Percentiles rank a stretch among this genome's conserved stretches.
Evolutionary conservation across 176 grass and related monocot species (phyloP).

Genomic region (Microstegium vimineum): DNA sequence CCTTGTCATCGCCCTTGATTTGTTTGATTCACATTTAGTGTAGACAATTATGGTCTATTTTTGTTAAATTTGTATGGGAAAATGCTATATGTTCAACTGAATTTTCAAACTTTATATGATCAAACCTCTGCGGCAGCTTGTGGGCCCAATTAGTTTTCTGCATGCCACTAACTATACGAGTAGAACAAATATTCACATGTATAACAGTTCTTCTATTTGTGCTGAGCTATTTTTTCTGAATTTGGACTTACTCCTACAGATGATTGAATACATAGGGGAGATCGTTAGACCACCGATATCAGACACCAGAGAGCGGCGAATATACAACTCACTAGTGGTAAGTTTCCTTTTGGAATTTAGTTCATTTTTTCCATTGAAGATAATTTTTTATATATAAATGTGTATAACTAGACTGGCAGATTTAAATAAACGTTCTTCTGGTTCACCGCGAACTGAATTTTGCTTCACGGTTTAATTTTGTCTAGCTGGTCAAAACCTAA

Average conservation of each 20-base stretch:
- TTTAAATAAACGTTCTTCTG: conserved; percentile 14
- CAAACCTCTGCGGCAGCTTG: not conserved
- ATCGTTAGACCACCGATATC: conserved; percentile 91
- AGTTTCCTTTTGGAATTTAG: conserved; percentile 24
- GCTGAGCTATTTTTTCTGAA: conserved; percentile 29
- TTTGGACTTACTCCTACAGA: conserved; percentile 50
- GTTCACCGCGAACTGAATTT: not conserved
- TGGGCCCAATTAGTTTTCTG: not conserved
- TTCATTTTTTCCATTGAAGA: not conserved
- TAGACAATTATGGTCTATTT: not conserved
- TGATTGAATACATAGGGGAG: conserved; percentile 97
- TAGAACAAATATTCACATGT: not conserved
- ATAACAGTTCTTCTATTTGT: not conserved
- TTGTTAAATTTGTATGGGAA: not conserved
- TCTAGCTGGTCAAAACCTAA: not conserved
- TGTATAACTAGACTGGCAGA: not conserved
- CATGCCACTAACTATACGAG: not conserved
- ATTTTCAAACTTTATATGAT: not conserved
- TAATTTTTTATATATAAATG: conserved; percentile 8
- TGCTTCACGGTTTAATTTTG: not conserved
- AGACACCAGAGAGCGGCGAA: conserved; percentile 77
- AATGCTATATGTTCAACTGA: not conserved
- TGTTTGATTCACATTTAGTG: not conserved
- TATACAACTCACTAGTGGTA: conserved; percentile 96
- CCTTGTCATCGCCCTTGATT: not conserved